Base-by-base conservation (phyloP, 305 asterid genomes). In the Solanum aculeatissimum region DNA sequence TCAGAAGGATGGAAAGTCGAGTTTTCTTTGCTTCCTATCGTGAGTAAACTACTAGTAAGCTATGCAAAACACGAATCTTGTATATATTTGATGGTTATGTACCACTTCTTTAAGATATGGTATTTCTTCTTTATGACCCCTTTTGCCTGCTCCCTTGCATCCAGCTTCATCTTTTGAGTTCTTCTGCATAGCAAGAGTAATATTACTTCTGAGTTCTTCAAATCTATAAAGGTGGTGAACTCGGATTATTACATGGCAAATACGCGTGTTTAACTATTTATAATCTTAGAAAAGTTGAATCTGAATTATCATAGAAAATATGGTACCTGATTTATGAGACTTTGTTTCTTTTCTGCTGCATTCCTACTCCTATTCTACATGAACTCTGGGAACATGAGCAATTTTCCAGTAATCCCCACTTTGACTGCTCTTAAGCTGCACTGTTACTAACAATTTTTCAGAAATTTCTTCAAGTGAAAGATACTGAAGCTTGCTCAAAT, bases 401-500 rank as follows among this genome's bases (percentile, higher is more conserved):
- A 78, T 78, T 53, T 53, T 78, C 66, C 82, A 78, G 66, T 78
- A 78, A 78, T 78, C 82, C 18, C 82, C 82, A 27, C 18, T 49
- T 75, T 11, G 82, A 53, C 82, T 53, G 66, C 25, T n/a, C 82
- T 53, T 78, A 78, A 19, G 49, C 49, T 51, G 66, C 32, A 53
- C 49, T 6, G 32, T 78, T 35, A 5, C 16, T 19, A 1, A 18
- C 66, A 53, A 11, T 49, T 53, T 78, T 78, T 53, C 63, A 29
- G 82, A 53, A 78, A 53, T 78, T 18, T 29, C 0, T 78, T 78
- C 66, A 54, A 78, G 66, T 12, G 40, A 18, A 71, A 83, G 53
- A 63, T 10, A 9, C 25, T 65, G 72, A 84, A 87, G 89, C 4
- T 87, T 57, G 9, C 55, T 53, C 63, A 80, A 63, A 70, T 80